Base-by-base conservation (phyloP, 371 early-diverging fungal genomes). In the Batkoa obscura region DNA sequence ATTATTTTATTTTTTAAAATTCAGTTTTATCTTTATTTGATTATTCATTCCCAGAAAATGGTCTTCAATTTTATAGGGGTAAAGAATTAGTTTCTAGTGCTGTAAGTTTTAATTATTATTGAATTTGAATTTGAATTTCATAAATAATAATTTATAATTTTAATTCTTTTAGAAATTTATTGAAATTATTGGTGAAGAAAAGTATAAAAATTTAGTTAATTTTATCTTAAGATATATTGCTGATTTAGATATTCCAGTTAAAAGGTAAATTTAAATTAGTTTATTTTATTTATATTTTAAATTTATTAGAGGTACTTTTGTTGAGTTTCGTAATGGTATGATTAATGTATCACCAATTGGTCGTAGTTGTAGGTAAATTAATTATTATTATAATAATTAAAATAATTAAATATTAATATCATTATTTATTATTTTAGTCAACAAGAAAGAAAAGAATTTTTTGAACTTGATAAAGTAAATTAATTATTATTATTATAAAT, bases 261-360 rank as follows among this genome's bases (percentile, higher is more conserved):
- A 95, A 78, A 85, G 95, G 86, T 86, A 72, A 57, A 66, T 58
- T 4, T 33, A 46, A 10, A 9, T 30, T n/a, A 33, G 23, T 33
- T 15, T 34, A 45, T 50, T 33, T n/a, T 38, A 53, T 56, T 37
- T 57, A 31, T 39, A 42, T 41, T 55, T 50, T n/a, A 43, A 55
- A 32, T 51, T 43, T 55, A 23, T 46, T 63, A 86, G 94, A 66
- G 99, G 99, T 53, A 98, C 94, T 4, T 99, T 99, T 71, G 67
- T 99, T 65, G 99, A 99, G 71, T 94, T 94, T 80, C 86, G 99
- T 61, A 88, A 88, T 64, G 98, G 99, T 56, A 99, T 99, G 98
- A 86, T 99, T 67, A 99, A 99, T 72, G 83, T 99, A 39, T 94
- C 93, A 41, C 99, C 99, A 49, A 90, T 99, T 56, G 99, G 99